These are phyloP conservation scores for Ophiostoma montium DNA, from an alignment of 2,329 filamentous ascomycete genomes.

Conservation along the genomic window DNA sequence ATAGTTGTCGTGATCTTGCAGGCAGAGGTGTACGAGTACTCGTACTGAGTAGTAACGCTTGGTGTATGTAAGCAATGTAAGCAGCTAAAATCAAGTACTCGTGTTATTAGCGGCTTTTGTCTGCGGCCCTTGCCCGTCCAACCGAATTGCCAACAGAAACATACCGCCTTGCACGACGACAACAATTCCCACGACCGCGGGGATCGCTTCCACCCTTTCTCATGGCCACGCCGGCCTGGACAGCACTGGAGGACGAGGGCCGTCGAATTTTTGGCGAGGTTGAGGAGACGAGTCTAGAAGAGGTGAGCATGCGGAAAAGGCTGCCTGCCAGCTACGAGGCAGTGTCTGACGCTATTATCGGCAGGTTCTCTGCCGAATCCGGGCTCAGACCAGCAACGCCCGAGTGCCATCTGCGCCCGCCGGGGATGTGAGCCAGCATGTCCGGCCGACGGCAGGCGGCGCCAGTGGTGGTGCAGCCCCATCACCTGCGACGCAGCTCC, in stretches of 20 bases:
- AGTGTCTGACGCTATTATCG: too few relatives aligned
- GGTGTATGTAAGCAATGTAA: too few relatives aligned
- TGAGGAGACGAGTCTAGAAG: conserved; percentile 42
- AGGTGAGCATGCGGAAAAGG: conserved; percentile 26
- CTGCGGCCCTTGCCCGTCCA: too few relatives aligned
- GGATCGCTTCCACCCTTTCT: too few relatives aligned
- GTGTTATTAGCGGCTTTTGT: background rate
- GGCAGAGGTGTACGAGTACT: too few relatives aligned
- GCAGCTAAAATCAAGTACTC: background rate
- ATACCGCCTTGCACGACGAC: too few relatives aligned
- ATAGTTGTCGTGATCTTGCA: too few relatives aligned
- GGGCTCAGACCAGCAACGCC: background rate
- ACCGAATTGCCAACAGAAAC: too few relatives aligned
- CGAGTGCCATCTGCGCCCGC: background rate
- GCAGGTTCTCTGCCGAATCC: background rate
- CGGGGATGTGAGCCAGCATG: background rate
- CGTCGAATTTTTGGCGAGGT: conserved; percentile 38
- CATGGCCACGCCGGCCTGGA: conserved; percentile 2
- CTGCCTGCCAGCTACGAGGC: too few relatives aligned
- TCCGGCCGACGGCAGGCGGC: background rate
- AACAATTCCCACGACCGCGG: too few relatives aligned
- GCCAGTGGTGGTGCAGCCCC: background rate
- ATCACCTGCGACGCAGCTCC: background rate
- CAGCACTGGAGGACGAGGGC: conserved; percentile 28
- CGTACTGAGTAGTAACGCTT: too few relatives aligned